Evolutionary conservation across 2,329 filamentous ascomycete species (phyloP), one percentile per base, ranked within the genome.

Genomic region (Coniochaeta sp.): DNA sequence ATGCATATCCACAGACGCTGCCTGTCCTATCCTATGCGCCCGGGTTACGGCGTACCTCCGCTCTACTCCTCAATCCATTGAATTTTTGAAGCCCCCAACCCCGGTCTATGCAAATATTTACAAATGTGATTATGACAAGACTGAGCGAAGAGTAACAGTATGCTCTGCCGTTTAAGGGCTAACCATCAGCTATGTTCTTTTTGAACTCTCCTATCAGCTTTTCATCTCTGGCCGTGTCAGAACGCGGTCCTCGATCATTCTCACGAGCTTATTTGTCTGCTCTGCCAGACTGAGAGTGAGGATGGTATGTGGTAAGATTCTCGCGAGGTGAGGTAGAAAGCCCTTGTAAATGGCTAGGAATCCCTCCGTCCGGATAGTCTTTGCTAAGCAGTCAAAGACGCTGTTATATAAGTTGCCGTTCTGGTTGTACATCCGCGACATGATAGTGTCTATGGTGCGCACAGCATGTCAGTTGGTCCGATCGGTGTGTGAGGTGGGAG

Each of bases 341-440:
- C 95, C 95, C 80, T 99, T 99, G 81, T 99, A 99, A 61, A 99
- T 90, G 62, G 95, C 95, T 55, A 98, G 77, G 58, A 96, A 69
- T 24, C 95, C 95, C 73, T 99, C 95, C 0, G 91, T 96, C 72
- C 88, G 89, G 62, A 99, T 82, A 0, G 95, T 99, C 77, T 96
- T 93, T 72, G 84, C 85, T 62, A 98, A 76, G 73, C 95, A 99
- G 76, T 99, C 95, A 64, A 96, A 90, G 4, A 96, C 91, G 61
- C 93, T 90, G 66, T 84, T 88, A 80, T 99, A 99, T n/a, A 99
- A 82, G 72, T 97, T 96, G 58, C 95, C 95, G 63, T 93, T 96
- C 74, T 99, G 95, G 79, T 99, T 99, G 81, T 99, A 99, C 81
- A 99, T 88, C 64, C 95, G 89, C 63, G 91, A 95, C 95, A 99